Evolutionary conservation across 257 asterid species (phyloP).

Genomic region (Fraxinus excelsior): DNA sequence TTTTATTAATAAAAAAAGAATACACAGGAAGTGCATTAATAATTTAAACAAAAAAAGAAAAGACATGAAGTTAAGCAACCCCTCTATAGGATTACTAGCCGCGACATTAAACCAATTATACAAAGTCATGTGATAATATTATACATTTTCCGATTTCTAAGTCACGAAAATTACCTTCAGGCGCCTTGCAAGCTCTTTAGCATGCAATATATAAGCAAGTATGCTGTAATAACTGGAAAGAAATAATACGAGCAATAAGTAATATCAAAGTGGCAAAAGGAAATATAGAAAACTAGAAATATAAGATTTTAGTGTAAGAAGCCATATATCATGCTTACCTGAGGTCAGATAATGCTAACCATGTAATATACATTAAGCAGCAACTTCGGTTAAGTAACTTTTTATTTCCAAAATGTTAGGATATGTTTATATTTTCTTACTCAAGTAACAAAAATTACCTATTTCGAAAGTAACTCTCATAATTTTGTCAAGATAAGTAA

Average conservation of each 20-base stretch:
- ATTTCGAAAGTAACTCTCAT: neutral
- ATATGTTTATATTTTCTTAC: too few relatives aligned
- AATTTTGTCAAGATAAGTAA: neutral
- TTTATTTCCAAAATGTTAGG: too few relatives aligned
- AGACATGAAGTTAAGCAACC: too few relatives aligned
- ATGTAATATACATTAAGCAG: too few relatives aligned
- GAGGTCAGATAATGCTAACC: too few relatives aligned
- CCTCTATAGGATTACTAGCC: too few relatives aligned
- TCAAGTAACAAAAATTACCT: neutral
- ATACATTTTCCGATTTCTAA: neutral
- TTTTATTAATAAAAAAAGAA: too few relatives aligned
- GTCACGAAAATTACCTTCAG: constrained; percentile 51
- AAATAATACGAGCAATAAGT: constrained; percentile 4
- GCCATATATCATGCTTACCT: too few relatives aligned
- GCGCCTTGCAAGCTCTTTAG: constrained; percentile 65
- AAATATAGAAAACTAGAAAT: neutral
- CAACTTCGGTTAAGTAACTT: neutral
- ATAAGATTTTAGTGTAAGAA: too few relatives aligned
- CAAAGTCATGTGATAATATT: neutral
- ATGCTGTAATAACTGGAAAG: constrained; percentile 46
- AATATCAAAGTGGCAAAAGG: constrained; percentile 2
- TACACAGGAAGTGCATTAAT: too few relatives aligned
- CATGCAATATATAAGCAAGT: constrained; percentile 68
- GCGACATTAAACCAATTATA: too few relatives aligned
- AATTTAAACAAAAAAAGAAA: too few relatives aligned